Evolutionary conservation across 179 eudicot species (phyloP).

Genomic region (Carnegiea gigantea): DNA sequence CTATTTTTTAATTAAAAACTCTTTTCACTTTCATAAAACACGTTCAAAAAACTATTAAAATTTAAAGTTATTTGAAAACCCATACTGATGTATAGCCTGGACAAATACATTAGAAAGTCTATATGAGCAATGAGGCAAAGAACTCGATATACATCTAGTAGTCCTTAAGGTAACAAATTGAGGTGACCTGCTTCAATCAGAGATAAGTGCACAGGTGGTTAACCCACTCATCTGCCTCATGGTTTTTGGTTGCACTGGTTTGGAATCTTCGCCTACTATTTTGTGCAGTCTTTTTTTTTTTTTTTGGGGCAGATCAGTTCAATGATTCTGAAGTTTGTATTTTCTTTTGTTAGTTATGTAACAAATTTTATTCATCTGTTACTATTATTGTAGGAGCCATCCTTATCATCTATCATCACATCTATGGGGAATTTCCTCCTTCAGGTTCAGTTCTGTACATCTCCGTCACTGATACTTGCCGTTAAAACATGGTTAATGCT

Average conservation of each 20-base stretch:
- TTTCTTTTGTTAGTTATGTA: background rate
- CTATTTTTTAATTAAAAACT: background rate
- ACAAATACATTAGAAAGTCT: background rate
- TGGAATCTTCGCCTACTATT: background rate
- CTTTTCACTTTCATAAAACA: background rate
- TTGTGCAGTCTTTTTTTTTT: background rate
- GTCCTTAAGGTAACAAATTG: background rate
- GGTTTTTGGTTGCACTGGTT: background rate
- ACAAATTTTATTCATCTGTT: slow-evolving; percentile 2
- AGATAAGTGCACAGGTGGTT: background rate
- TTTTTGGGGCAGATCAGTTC: background rate
- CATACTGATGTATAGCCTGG: background rate
- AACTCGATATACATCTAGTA: background rate
- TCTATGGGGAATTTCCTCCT: slow-evolving; percentile 84
- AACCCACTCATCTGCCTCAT: background rate
- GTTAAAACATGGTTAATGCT: background rate
- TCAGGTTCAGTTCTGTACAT: slow-evolving; percentile 49
- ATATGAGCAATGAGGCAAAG: background rate
- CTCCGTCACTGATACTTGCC: background rate
- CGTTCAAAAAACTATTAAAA: background rate
- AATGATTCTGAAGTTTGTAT: background rate
- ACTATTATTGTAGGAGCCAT: slow-evolving; percentile 61
- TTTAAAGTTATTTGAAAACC: background rate
- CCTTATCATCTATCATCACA: slow-evolving; percentile 80
- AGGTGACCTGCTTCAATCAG: background rate